Percentiles rank a stretch among this genome's conserved stretches.
phyloP scores from a whole-genome alignment of 2,329 filamentous ascomycete species.

The Chrysosphaeria jannelii region DNA sequence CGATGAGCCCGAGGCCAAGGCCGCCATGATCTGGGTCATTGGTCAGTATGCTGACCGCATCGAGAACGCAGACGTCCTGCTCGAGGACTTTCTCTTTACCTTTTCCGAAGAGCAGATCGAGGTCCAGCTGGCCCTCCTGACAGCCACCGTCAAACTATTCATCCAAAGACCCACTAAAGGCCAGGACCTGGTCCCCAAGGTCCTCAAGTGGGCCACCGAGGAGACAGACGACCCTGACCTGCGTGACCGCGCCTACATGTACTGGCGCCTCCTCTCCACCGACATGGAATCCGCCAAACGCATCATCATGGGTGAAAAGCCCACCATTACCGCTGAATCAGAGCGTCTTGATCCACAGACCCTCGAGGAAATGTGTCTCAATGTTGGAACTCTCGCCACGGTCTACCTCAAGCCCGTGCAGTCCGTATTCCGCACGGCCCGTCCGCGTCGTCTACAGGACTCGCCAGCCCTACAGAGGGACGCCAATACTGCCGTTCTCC shows the following conservation, averaged over 20 bases:
- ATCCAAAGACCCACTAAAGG: slow-evolving; percentile 90
- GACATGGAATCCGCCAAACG: slow-evolving; percentile 64
- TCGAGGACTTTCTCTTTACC: slow-evolving; percentile 83
- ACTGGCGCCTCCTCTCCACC: slow-evolving; percentile 85
- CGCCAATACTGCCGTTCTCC: no score
- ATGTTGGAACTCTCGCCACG: slow-evolving; percentile 82
- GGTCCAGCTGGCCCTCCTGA: slow-evolving; percentile 79
- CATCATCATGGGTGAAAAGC: slow-evolving; percentile 93
- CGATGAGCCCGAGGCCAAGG: slow-evolving; percentile 92
- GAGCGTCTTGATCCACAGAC: slow-evolving; percentile 79
- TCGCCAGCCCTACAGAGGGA: slow-evolving; percentile 48
- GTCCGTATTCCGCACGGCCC: slow-evolving; percentile 75
- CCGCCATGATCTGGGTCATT: slow-evolving; percentile 98
- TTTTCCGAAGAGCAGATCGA: slow-evolving; percentile 89
- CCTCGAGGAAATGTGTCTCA: slow-evolving; percentile 88
- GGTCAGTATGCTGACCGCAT: slow-evolving; percentile 93
- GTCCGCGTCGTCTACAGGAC: slow-evolving; percentile 48
- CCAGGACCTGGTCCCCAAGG: slow-evolving; percentile 73
- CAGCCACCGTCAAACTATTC: slow-evolving; percentile 90
- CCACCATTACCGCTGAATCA: slow-evolving; percentile 80
- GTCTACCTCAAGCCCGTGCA: slow-evolving; percentile 96
- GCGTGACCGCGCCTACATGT: slow-evolving; percentile 92
- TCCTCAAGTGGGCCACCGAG: slow-evolving; percentile 94
- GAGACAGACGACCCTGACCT: slow-evolving; percentile 98
- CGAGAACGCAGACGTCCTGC: slow-evolving; percentile 75